These are phyloP conservation scores for Magnolia changhungtana DNA, from an alignment of 164 flowering plant species.

Conservation along the genomic window DNA sequence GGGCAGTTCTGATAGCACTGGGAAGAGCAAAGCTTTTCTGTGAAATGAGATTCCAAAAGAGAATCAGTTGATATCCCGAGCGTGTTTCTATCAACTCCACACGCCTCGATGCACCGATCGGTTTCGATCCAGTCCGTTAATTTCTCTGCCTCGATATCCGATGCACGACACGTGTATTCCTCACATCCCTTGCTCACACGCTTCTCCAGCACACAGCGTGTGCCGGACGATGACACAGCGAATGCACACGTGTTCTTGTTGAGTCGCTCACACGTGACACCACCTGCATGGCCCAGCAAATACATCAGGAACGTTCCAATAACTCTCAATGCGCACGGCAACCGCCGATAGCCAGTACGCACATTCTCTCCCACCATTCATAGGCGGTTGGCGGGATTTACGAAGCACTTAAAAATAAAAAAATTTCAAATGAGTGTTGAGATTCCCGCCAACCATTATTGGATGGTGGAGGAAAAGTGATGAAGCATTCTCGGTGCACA, in stretches of 20 bases:
- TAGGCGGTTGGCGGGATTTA: too few relatives aligned
- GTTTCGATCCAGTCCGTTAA: conserved; percentile 46
- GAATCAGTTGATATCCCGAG: conserved; percentile 70
- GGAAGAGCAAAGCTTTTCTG: conserved; percentile 56
- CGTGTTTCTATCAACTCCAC: conserved; percentile 47
- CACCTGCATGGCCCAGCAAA: conserved; percentile 24
- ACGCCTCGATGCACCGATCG: conserved; percentile 47
- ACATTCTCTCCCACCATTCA: too few relatives aligned
- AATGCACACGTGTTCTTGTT: conserved; percentile 46
- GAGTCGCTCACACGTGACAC: conserved; percentile 44
- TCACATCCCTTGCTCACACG: conserved; percentile 41
- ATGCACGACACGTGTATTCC: conserved; percentile 40
- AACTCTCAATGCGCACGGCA: too few relatives aligned
- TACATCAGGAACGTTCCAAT: neutral
- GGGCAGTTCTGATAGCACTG: conserved; percentile 55
- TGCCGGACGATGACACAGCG: conserved; percentile 56
- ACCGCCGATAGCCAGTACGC: too few relatives aligned
- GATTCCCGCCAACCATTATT: neutral
- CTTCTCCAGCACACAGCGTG: conserved; percentile 66
- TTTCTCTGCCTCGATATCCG: conserved; percentile 50
- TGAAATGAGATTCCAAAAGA: conserved; percentile 51
- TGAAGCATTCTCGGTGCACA: too few relatives aligned
- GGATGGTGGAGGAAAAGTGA: neutral
- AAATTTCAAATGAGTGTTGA: too few relatives aligned
- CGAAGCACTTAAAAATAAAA: too few relatives aligned